Conservation (phyloP, 2,329 filamentous ascomycete species). For the Chrysosporium keratinophilum region DNA sequence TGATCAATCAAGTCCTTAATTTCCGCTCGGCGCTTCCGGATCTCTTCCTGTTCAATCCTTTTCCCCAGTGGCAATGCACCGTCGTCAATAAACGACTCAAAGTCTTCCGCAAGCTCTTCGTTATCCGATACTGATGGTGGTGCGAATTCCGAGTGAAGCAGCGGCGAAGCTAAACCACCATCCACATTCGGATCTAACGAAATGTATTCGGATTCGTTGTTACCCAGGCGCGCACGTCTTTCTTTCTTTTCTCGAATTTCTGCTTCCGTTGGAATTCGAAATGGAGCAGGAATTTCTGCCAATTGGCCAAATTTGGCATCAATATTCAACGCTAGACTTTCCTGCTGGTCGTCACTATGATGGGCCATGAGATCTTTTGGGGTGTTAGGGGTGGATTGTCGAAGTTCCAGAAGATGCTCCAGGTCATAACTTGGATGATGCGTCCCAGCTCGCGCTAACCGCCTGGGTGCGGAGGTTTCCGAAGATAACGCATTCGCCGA, state of each 20-base stretch:
- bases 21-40: conserved; percentile 56
- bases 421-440: conserved; percentile 73
- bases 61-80: conserved; percentile 67
- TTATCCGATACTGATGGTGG: conserved; percentile 73
- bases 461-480: conserved; percentile 10
- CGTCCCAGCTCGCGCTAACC: conserved; percentile 50
- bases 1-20: conserved; percentile 76
- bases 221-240: conserved; percentile 67
- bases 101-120: conserved; percentile 86
- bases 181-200: conserved; percentile 30
- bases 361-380: conserved; percentile 47
- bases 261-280: conserved; percentile 62
- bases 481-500: not conserved
- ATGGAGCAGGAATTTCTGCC: conserved; percentile 24
- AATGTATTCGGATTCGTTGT: conserved; percentile 50
- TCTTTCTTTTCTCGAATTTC: conserved; percentile 90
- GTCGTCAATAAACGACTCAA: conserved; percentile 83
- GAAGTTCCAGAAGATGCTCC: conserved; percentile 75
- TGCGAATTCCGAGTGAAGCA: conserved; percentile 54
- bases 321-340: conserved; percentile 37
- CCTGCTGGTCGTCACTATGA: conserved; percentile 26
- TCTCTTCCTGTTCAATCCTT: conserved; percentile 64
- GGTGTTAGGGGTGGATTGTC: conserved; percentile 73
- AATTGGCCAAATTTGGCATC: conserved; percentile 41
- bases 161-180: conserved; percentile 40